Conservation (phyloP, 371 early-diverging fungal genomes). For the Haplosporangium sp. region DNA sequence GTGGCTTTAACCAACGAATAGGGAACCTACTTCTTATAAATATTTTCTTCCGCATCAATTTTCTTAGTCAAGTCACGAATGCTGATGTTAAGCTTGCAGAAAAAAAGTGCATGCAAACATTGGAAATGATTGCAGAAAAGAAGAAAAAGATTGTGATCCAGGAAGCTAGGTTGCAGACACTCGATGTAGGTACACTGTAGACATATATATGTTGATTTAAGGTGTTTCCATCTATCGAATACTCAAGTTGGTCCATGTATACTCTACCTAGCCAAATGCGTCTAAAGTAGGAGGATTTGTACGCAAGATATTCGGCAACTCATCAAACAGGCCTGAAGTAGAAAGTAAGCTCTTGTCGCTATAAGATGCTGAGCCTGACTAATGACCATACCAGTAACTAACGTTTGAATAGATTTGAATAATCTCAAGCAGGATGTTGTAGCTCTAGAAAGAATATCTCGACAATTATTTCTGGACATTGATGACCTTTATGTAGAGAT, state of each 20-base stretch:
- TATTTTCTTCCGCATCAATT: neutral
- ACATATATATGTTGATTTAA: neutral
- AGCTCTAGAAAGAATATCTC: slow-evolving; percentile 71
- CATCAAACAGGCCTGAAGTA: slow-evolving; percentile 34
- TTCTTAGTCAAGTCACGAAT: slow-evolving; percentile 60
- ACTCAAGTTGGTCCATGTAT: neutral
- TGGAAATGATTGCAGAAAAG: slow-evolving; percentile 70
- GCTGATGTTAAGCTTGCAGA: slow-evolving; percentile 71
- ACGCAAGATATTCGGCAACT: slow-evolving; percentile 56
- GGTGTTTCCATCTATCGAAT: neutral
- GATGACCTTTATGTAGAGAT: slow-evolving; percentile 71
- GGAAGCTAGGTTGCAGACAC: slow-evolving; percentile 36
- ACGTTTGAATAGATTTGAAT: slow-evolving; percentile 40
- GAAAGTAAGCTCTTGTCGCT: slow-evolving; percentile 42
- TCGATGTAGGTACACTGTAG: slow-evolving; percentile 43
- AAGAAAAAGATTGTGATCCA: slow-evolving; percentile 67
- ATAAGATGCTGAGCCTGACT: too few relatives aligned
- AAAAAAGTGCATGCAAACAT: slow-evolving; percentile 67
- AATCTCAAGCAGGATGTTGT: slow-evolving; percentile 65
- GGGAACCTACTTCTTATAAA: neutral
- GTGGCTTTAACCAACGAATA: neutral
- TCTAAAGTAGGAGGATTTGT: slow-evolving; percentile 59
- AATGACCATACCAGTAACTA: neutral
- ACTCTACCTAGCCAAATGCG: slow-evolving; percentile 27
- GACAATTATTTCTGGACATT: slow-evolving; percentile 71